Base-by-base conservation (phyloP, 2,329 filamentous ascomycete species). In the Trichoderma sp. region DNA sequence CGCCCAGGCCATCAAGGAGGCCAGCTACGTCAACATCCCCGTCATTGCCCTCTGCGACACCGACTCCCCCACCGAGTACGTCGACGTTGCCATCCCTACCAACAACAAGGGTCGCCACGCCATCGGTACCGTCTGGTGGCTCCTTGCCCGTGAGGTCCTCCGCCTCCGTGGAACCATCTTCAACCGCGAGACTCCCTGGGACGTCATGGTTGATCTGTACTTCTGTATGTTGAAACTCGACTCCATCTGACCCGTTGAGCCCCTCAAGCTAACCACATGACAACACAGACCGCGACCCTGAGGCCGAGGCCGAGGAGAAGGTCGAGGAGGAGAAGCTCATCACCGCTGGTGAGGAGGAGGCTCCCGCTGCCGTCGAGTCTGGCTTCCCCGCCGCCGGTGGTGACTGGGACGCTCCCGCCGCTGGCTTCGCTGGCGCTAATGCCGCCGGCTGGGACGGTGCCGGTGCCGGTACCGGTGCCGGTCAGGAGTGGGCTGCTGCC, bases 41-140 rank as follows among this genome's bases (percentile, higher is more conserved):
- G 95, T 99, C 84, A 97, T 99, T 80, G 95, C 93, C 79, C 94
- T 99, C 77, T 95, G 92, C 87, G 95, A 99, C 86, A 97, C 94
- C 80, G 95, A 99, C 88, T 98, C 95, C 71, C 95, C 95, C 79
- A 98, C 95, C 84, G 94, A 99, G 86, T 99, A 94, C 87, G 95
- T 99, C 82, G 95, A 99, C 81, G 93, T 98, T 84, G 95, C 95
- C 84, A 99, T 99, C 85, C 95, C 95, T 80, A 97, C 95, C 87
- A 99, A 99, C 93, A 99, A 99, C 93, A 99, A 99, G 92, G 94
- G 94, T 88, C 94, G 95, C 82, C 94, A 98, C 87, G 90, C 96
- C 82, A 99, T 99, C 78, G 95, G 95, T 87, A 89, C 95, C 78
- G 83, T 99, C 86, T 99, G 95, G 95, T 99, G 95, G 95, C 91